Evolutionary conservation across 208 protist species (phyloP).

Genomic region (Naegleria fowleri): DNA sequence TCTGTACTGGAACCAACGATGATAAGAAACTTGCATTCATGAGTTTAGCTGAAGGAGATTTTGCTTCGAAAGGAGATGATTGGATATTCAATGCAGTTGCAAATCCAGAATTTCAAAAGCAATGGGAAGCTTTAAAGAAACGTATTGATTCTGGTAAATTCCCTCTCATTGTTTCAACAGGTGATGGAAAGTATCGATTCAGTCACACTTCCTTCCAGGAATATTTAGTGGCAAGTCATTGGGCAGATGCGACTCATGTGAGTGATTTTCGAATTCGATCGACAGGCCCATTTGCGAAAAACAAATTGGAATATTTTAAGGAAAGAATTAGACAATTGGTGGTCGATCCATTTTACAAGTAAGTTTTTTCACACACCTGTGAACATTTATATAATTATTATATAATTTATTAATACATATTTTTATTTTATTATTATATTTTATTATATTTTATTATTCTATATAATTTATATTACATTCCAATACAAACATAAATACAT

Average conservation of each 20-base stretch:
- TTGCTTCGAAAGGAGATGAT: not conserved
- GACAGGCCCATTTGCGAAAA: not conserved
- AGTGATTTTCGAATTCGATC: not conserved
- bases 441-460: too few relatives aligned
- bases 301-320: not conserved
- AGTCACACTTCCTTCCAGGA: not conserved
- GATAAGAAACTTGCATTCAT: not conserved
- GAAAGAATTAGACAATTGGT: not conserved
- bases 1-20: not conserved
- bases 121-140: not conserved
- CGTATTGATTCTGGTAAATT: not conserved
- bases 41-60: not conserved
- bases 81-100: not conserved
- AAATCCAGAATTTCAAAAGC: not conserved
- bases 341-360: conserved; percentile 5
- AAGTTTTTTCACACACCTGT: not conserved
- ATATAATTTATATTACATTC: too few relatives aligned
- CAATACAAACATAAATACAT: too few relatives aligned
- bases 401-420: too few relatives aligned
- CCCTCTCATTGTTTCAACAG: not conserved
- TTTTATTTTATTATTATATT: too few relatives aligned
- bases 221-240: not conserved
- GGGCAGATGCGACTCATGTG: not conserved
- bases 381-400: too few relatives aligned
- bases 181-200: conserved; percentile 2